Base-by-base conservation (phyloP, 1,284 basidiomycete genomes). In the Tilletia caries region DNA sequence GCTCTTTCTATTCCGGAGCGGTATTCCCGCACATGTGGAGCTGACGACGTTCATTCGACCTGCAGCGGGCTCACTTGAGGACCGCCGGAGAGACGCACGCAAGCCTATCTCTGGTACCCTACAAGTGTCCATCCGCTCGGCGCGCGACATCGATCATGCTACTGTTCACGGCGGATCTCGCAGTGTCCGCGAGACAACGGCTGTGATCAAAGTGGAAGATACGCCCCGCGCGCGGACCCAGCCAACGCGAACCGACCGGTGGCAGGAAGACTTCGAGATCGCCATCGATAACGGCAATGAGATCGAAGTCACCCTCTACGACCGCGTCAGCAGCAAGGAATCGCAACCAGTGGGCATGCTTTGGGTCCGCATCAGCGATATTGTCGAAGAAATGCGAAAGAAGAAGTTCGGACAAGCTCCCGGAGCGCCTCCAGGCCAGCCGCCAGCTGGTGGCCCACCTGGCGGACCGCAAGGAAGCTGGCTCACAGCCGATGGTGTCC, bases 261-360 rank as follows among this genome's bases (percentile, higher is more conserved):
- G 96, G 96, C 92, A 93, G 83, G 95, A 98, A 84, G 92, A 93
- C 71, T 98, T 98, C 74, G 92, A 96, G 84, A 92, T 99, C 72
- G 88, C 91, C 1, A 92, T 98, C 65, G 95, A 98, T 86, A 98
- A 97, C 84, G 95, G 95, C 43, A 98, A 95, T 83, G 96, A 99
- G 87, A 92, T 98, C 68, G 96, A 98, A 85, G 90, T 99, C 64
- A 93, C 93, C 18, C 89, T 99, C 32, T 96, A 95, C 79, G 96
- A 99, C 85, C 93, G 93, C 77, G 89, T 92, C 76, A 84, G 84
- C 73, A 92, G 93, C 72, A 85, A 86, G 13, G 88, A 92, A 76
- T 89, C 92, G 0, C 88, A 92, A 5, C 95, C 95, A 44, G 94
- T 98, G 73, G 96, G 96, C 50, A 88, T 98, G 81, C 87, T 98